Conservation (phyloP, 805 yeast species). For the Soucietia sequanensis region DNA sequence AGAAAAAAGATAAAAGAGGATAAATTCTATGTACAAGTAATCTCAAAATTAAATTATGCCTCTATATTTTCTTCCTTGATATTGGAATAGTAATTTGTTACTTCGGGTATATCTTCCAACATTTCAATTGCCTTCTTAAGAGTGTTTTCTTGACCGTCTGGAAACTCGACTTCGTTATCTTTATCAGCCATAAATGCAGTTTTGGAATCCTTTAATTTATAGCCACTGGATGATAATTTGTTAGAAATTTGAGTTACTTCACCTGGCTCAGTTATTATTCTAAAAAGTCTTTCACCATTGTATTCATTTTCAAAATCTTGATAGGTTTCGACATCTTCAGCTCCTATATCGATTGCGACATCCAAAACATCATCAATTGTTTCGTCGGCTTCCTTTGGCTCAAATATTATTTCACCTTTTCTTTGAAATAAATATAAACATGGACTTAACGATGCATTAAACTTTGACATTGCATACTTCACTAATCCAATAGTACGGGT, state of each 20-base stretch:
- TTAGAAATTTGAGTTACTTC: slow-evolving; percentile 64
- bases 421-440: slow-evolving; percentile 74
- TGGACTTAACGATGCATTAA: slow-evolving; percentile 71
- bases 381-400: slow-evolving; percentile 31
- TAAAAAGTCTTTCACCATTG: slow-evolving; percentile 28
- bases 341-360: slow-evolving; percentile 70
- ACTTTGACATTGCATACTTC: slow-evolving; percentile 70
- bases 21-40: too few relatives aligned
- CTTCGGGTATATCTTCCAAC: slow-evolving; percentile 81
- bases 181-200: slow-evolving; percentile 64
- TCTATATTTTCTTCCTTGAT: slow-evolving; percentile 40
- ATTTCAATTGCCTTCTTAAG: slow-evolving; percentile 56
- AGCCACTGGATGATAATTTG: slow-evolving; percentile 49
- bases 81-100: slow-evolving; percentile 76
- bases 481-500: slow-evolving; percentile 76
- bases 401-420: slow-evolving; percentile 68
- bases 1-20: too few relatives aligned
- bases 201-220: slow-evolving; percentile 67
- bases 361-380: slow-evolving; percentile 71
- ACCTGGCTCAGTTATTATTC: slow-evolving; percentile 61
- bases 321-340: slow-evolving; percentile 70
- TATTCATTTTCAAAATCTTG: slow-evolving; percentile 43
- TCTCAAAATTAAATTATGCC: too few relatives aligned
- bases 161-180: slow-evolving; percentile 57
- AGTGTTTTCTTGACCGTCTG: slow-evolving; percentile 49